These are phyloP conservation scores for Barbarea vulgaris DNA, from an alignment of 345 rosid species.

Conservation along the genomic window DNA sequence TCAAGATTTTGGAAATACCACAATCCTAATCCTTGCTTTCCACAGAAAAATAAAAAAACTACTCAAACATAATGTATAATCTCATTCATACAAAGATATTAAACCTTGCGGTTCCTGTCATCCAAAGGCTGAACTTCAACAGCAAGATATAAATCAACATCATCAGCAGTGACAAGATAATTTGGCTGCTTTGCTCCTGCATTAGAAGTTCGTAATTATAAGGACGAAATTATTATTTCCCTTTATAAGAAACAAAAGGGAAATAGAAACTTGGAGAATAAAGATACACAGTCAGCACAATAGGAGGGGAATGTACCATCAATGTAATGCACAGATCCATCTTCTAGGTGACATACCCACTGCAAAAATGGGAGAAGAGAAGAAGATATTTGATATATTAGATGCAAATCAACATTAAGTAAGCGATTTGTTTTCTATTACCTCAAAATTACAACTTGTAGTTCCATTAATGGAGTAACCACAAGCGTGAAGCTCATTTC, in stretches of 20 bases:
- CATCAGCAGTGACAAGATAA: constrained; percentile 95
- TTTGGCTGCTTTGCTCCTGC: constrained; percentile 97
- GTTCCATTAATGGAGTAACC: constrained; percentile 97
- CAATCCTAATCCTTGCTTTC: constrained; percentile 1
- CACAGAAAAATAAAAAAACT: background rate
- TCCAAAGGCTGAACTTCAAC: constrained; percentile 99
- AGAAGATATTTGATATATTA: constrained; percentile 18
- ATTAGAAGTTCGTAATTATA: constrained; percentile 10
- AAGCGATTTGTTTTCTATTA: constrained; percentile 27
- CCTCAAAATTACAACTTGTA: constrained; percentile 99
- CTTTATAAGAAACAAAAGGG: background rate
- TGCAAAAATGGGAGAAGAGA: constrained; percentile 43
- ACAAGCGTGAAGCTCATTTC: constrained; percentile 87
- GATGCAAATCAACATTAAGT: constrained; percentile 16
- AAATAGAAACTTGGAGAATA: constrained; percentile 8
- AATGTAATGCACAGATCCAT: constrained; percentile 94
- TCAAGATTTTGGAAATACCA: constrained; percentile 6
- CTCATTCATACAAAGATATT: constrained; percentile 14
- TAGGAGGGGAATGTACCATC: constrained; percentile 58
- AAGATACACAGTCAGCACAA: constrained; percentile 7
- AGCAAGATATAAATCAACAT: constrained; percentile 86
- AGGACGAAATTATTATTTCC: constrained; percentile 3
- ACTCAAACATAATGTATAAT: background rate
- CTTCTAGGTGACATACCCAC: constrained; percentile 98
- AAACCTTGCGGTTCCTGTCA: constrained; percentile 93